Conservation (phyloP, 2,329 filamentous ascomycete species). For the Mycocentrospora acerina region DNA sequence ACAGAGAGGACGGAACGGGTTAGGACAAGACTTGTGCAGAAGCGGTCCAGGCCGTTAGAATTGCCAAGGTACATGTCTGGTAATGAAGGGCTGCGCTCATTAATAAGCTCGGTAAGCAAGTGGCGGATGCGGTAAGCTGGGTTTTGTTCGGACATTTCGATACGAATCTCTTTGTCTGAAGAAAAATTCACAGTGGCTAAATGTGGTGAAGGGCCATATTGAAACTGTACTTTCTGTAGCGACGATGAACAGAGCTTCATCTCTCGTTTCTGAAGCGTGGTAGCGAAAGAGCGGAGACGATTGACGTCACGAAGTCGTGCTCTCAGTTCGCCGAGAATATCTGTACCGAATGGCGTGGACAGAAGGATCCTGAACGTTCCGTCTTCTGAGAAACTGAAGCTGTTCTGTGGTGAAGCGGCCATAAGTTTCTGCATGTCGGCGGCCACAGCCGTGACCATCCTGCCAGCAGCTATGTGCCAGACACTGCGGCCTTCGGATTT, state of each 20-base stretch:
- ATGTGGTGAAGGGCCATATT: slow-evolving; percentile 60
- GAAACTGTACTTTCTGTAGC: slow-evolving; percentile 62
- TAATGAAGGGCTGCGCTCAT: slow-evolving; percentile 59
- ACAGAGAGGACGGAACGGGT: slow-evolving; percentile 65
- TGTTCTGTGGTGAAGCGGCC: slow-evolving; percentile 54
- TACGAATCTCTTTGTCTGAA: slow-evolving; percentile 49
- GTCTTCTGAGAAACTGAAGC: slow-evolving; percentile 63
- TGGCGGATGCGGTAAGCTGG: slow-evolving; percentile 67
- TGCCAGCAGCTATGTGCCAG: slow-evolving; percentile 44
- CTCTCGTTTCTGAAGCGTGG: slow-evolving; percentile 61
- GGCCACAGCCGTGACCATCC: slow-evolving; percentile 38
- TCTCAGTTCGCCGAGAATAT: slow-evolving; percentile 61
- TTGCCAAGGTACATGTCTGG: slow-evolving; percentile 56
- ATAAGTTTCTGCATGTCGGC: slow-evolving; percentile 42
- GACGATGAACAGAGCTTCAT: slow-evolving; percentile 61
- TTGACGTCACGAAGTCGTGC: slow-evolving; percentile 67
- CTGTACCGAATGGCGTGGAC: slow-evolving; percentile 58
- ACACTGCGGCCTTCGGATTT: slow-evolving; percentile 31
- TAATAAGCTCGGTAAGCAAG: slow-evolving; percentile 60
- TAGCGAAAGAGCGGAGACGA: slow-evolving; percentile 69
- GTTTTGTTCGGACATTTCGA: slow-evolving; percentile 63
- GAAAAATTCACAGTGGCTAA: slow-evolving; percentile 61
- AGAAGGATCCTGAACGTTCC: slow-evolving; percentile 67
- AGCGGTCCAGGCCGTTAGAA: slow-evolving; percentile 50
- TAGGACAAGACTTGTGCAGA: slow-evolving; percentile 61